Percentiles rank a stretch among this genome's conserved stretches.
phyloP scores from a whole-genome alignment of 2,329 filamentous ascomycete species.

The Phyllosticta capitalensis region DNA sequence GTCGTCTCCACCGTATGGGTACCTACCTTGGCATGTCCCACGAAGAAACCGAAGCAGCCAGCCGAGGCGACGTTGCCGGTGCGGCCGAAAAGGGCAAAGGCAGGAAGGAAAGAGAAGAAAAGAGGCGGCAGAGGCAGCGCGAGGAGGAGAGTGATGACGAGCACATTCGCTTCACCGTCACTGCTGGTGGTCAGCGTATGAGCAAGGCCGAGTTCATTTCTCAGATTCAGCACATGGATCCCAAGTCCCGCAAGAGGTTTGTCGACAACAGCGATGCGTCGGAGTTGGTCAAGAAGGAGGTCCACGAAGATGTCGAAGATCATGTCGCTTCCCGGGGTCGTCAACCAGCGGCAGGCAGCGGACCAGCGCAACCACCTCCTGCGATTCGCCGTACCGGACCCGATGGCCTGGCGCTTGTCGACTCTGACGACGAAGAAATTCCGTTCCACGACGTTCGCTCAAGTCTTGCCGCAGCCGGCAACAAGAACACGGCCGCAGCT shows the following conservation, averaged over 20 bases:
- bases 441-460: conserved; percentile 38
- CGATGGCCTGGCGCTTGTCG: conserved; percentile 34
- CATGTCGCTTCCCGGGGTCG: conserved; percentile 17
- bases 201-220: conserved; percentile 72
- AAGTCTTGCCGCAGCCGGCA: conserved; percentile 18
- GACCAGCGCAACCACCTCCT: not conserved
- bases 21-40: conserved; percentile 39
- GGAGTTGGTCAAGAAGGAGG: conserved; percentile 38
- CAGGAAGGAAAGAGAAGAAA: conserved; percentile 8
- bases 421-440: conserved; percentile 36
- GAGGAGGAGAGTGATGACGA: conserved; percentile 56
- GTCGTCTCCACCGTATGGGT: conserved; percentile 44
- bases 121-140: conserved; percentile 23
- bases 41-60: conserved; percentile 14
- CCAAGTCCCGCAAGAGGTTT: conserved; percentile 47
- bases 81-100: conserved; percentile 8
- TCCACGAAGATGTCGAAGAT: conserved; percentile 32
- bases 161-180: conserved; percentile 67
- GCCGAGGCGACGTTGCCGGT: not conserved
- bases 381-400: conserved; percentile 20
- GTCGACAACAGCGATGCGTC: conserved; percentile 40
- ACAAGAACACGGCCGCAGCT: conserved; percentile 26
- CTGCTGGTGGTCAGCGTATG: conserved; percentile 62
- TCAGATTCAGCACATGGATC: conserved; percentile 63
- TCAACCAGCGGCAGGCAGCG: not conserved